Base-by-base conservation (phyloP, 2,329 filamentous ascomycete species). In the Fusarium pseudonygamai region DNA sequence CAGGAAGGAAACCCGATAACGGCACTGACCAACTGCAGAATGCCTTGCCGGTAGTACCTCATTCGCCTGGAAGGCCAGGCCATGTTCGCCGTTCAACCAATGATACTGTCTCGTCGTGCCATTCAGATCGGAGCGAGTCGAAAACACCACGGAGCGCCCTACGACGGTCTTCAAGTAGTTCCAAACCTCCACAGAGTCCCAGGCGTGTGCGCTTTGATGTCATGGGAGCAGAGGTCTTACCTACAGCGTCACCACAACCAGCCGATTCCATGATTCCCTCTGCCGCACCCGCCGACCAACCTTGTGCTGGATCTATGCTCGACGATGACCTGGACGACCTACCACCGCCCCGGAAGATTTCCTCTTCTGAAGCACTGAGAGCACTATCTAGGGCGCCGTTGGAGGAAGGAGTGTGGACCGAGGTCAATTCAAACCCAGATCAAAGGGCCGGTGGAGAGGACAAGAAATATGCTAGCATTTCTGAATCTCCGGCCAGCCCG, bases 121-220 rank as follows among this genome's bases (percentile, higher is more conserved):
- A 83, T 22, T 90, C 89, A 20, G 85, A 89, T 73, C 83, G 84
- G 75, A 89, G 87, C 79, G 84, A 88, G 53, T 82, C 82, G 28
- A 85, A 84, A 72, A 79, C 80, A 42, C 85, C 85, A 52, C 84
- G 88, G 72, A 91, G 90, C 75, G 90, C 88, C 50, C 79, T 91
- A 64, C 87, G 90, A 64, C 85, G 89, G 55, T 86, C 87, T 3
- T 89, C 87, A 12, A 89, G 85, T 74, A 84, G 82, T 37, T 85
- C 86, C 32, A 86, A 84, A 56, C 84, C 85, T 60, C 82, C 81
- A 11, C 83, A 84, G 47, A 90, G 88, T 75, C 88, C 88, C n/a
- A 86, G 89, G 36, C 85, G 88, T 67, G 90, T 92, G 64, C 89
- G 90, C 53, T 92, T 92, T 71, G 86, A 90, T 42, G 86, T 91